Evolutionary conservation across 2,329 filamentous ascomycete species (phyloP).

Genomic region (Anisogramma anomala): DNA sequence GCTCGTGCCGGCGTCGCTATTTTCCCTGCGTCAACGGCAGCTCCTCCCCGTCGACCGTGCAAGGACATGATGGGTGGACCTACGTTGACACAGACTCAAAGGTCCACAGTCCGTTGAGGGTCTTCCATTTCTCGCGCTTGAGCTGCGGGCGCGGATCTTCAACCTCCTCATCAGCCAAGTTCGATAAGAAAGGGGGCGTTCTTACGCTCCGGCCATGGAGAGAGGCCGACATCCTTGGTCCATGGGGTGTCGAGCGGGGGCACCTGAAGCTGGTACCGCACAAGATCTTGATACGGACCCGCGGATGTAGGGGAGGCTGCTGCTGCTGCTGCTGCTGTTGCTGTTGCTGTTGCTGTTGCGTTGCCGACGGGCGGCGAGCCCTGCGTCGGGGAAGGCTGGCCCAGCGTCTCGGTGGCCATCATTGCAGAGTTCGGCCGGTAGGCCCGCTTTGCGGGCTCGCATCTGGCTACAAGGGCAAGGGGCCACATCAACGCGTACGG

Average conservation of each 20-base stretch:
- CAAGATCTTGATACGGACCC: not conserved
- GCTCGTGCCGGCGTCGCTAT: conserved; percentile 1
- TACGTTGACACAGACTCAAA: conserved; percentile 29
- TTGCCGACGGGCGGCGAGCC: not conserved
- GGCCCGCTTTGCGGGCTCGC: not conserved
- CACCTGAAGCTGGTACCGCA: conserved; percentile 26
- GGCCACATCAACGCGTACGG: not conserved
- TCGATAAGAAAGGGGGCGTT: too few relatives aligned
- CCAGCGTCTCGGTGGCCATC: not conserved
- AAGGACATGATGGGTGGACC: too few relatives aligned
- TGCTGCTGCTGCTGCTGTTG: not conserved
- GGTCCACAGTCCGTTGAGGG: conserved; percentile 48
- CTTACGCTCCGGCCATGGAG: conserved; percentile 47
- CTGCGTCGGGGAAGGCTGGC: not conserved
- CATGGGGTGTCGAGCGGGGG: conserved; percentile 38
- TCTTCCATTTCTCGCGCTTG: conserved; percentile 41
- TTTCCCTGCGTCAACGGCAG: too few relatives aligned
- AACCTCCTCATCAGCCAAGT: too few relatives aligned
- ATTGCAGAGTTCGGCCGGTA: not conserved
- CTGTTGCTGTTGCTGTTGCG: not conserved
- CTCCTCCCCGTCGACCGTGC: too few relatives aligned
- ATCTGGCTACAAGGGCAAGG: not conserved
- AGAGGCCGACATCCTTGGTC: conserved; percentile 39
- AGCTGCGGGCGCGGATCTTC: conserved; percentile 48
- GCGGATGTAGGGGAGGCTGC: too few relatives aligned